Conservation (phyloP, 352 stramenopile species). For the Pythium sukuiense region DNA sequence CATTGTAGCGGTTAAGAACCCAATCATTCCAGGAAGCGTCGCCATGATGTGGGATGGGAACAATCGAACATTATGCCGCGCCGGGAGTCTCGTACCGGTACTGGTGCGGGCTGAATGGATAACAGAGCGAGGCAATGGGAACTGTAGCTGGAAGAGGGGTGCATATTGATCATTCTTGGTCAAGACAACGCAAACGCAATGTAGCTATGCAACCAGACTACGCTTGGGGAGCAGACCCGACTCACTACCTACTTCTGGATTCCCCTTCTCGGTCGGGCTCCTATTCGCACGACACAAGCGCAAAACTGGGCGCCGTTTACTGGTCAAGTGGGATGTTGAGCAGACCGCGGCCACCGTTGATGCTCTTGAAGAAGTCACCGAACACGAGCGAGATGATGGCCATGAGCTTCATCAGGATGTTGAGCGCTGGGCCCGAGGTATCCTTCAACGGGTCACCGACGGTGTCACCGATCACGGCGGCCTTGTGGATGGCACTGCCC, state of each 20-base stretch:
- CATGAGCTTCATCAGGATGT: slow-evolving; percentile 99
- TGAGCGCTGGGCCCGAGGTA: slow-evolving; percentile 98
- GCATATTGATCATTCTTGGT: slow-evolving; percentile 3
- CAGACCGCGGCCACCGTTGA: slow-evolving; percentile 94
- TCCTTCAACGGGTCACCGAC: slow-evolving; percentile 99
- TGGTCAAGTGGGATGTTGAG: slow-evolving; percentile 82
- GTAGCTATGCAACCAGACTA: slow-evolving; percentile 4
- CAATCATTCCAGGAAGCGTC: neutral
- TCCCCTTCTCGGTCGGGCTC: neutral
- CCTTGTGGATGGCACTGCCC: slow-evolving; percentile 98
- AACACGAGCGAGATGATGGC: slow-evolving; percentile 99
- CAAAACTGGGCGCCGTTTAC: slow-evolving; percentile 25
- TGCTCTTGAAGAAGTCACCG: slow-evolving; percentile 98
- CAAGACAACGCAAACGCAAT: slow-evolving; percentile 6
- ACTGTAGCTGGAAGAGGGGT: neutral
- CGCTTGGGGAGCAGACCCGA: neutral
- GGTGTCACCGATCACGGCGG: slow-evolving; percentile 97
- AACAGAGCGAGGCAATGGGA: neutral
- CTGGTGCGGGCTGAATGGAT: no score
- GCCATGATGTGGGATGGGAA: neutral
- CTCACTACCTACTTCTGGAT: slow-evolving; percentile 11
- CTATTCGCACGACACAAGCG: slow-evolving; percentile 8
- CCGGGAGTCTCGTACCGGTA: no score
- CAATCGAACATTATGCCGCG: neutral
- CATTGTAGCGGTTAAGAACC: neutral